Evolutionary conservation across 345 rosid genomes (phyloP), one percentile per base, ranked within the genome.

Genomic region (Citrus trifoliata): DNA sequence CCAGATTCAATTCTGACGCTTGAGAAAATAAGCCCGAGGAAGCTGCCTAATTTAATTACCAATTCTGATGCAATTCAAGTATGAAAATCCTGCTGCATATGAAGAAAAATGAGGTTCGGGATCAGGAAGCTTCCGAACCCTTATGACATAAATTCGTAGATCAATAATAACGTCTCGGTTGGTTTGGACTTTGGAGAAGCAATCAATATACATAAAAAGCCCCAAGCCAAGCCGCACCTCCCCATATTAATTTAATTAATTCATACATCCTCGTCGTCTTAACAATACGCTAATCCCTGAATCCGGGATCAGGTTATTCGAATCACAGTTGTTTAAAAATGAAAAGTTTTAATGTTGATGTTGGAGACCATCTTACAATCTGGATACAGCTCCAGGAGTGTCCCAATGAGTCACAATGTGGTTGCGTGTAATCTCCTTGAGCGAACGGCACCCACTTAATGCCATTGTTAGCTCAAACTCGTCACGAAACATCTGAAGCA

Each of bases 401-500:
- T 93, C 97, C 97, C 97, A 90, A 40, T 92, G 91, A 0, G 99
- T 74, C 30, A 79, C 70, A 48, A 95, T 82, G 84, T 92, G 97
- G 80, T 88, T 71, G 3, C 98, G 90, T 27, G 89, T 91, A 38
- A 95, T 93, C 90, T 93, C 99, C 80, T 84, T 88, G 21, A 95
- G 87, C 1, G 96, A 91, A 78, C 94, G 91, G 80, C 97, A 95
- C 1, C 98, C 97, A 75, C 92, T 89, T 30, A 95, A 80, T 55
- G 98, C 96, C 98, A 95, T 95, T 24, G 98, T 95, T 19, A 95
- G 85, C 86, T 95, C 97, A 19, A 95, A 88, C 80, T 95, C 98
- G 28, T 95, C 92, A 4, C 84, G 88, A 5, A 95, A 89, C 97
- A 95, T 93, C 78, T 88, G 84, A 10, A 95, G 86, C 67, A 86